Base-by-base conservation (phyloP, 352 stramenopile genomes). In the Globisporangium orthogonon region DNA sequence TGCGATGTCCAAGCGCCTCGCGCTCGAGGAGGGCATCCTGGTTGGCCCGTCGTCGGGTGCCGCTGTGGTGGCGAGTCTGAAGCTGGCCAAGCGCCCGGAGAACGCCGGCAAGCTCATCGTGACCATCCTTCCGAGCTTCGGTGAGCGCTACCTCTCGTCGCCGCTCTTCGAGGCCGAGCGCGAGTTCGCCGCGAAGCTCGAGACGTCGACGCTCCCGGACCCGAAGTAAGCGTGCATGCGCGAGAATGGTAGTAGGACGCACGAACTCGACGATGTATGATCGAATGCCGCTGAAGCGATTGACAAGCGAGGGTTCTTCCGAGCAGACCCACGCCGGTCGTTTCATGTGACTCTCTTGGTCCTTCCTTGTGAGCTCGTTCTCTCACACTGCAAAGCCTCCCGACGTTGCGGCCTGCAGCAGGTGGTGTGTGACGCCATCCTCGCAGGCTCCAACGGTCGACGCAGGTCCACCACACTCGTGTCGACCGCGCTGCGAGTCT, bases 51-150 rank as follows among this genome's bases (percentile, higher is more conserved):
- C 85, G 50, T 91, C 86, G 11, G 89, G 89, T 51, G 89, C 89
- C 18, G 90, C 90, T 41, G 85, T 97, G 43, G 63, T 76, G 6
- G 89, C 89, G 23, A 86, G 76, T 54, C 70, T 96, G n/a, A 74
- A 96, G 61, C 67, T 96, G 4, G 87, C 78, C 30, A 69, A 76
- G 52, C 84, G 87, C 35, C 83, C 82, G 6, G 86, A 96, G 76
- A 92, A 86, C 57, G 71, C 67, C 14, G 81, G 81, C 33, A 97
- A 97, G 75, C 71, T 94, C 31, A 95, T 93, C 53, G 89, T 97
- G 17, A 83, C 82, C 45, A 93, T 97, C 58, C 74, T 96, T 58
- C 90, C 90, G 30, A 94, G 79, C 57, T 97, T 96, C 66, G 90
- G 91, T 50, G 91, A 97, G 69, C 81, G 85, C 30, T 94, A 92